Evolutionary conservation across 2,329 filamentous ascomycete genomes (phyloP), one percentile per base, ranked within the genome.

Genomic region (Dichotomopilus funicola): DNA sequence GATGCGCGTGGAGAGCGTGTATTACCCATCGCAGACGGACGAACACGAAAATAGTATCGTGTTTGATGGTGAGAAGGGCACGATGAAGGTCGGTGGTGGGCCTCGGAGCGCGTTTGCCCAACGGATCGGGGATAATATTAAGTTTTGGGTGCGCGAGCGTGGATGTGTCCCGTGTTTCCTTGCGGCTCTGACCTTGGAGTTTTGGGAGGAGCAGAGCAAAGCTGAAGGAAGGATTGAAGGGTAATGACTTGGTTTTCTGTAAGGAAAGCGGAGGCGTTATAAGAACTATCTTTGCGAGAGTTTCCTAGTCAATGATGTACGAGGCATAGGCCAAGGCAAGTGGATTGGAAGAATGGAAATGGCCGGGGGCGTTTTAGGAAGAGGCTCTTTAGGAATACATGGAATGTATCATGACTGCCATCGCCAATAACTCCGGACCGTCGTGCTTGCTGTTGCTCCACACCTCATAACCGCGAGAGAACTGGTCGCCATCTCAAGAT

Each of bases 71-170:
- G 91, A 96, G 73, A 85, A 88, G 56, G 94, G 92, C 6, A 96
- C 91, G 1, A 99, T 99, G 94, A 99, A 99, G 78, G 88, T 99
- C 55, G 89, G 87, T 37, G 94, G 94, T 1, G 94, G 94, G 0
- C 89, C 91, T 1, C 82, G 88, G 67, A 95, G 89, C 67, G 79
- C 83, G 10, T 99, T 99, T 71, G 94, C 91, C 1, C 75, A 82
- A 54, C 86, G 91, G 71, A 96, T 99, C 60, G 81, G 81, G 61
- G 87, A 89, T 66, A 82, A 91, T 69, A 92, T 96, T 66, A 87
- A 90, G 61, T 97, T 96, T 71, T 99, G 94, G 92, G 92, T 97
- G 1, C 83, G 95, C 66, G 91, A 94, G 65, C 85, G 91, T 74
- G 91, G 91, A 47, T 92, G 92, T 69, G 95, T 97, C 60, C 92